These are phyloP conservation scores for Allium cepa DNA, from an alignment of 106 monocot genomes.

Conservation along the genomic window DNA sequence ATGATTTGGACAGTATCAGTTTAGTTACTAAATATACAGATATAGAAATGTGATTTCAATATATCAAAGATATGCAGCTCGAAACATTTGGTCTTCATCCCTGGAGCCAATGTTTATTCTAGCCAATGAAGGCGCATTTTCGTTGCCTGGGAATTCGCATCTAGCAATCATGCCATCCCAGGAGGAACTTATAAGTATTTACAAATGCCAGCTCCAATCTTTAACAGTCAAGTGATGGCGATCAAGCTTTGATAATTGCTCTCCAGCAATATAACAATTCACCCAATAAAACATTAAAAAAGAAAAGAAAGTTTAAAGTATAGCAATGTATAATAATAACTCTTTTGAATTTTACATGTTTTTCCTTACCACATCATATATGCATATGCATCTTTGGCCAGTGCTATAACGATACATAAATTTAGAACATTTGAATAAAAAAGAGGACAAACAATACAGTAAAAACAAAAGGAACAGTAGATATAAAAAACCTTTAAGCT, in stretches of 20 bases:
- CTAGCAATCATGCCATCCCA: constrained; percentile 64
- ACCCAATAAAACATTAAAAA: background rate
- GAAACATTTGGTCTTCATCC: constrained; percentile 1
- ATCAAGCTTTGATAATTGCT: constrained; percentile 43
- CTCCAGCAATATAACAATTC: constrained; percentile 47
- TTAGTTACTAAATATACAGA: no score
- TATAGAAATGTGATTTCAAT: no score
- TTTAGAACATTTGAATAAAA: background rate
- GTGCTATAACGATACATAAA: constrained; percentile 42
- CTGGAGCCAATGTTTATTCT: background rate
- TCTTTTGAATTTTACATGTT: background rate
- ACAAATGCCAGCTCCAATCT: constrained; percentile 87
- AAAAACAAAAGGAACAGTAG: constrained; percentile 1
- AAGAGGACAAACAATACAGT: background rate
- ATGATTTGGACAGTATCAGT: no score
- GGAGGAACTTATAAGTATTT: constrained; percentile 54
- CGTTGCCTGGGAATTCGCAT: constrained; percentile 51
- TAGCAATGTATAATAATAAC: background rate
- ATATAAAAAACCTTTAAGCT: constrained; percentile 28
- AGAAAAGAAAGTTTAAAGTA: background rate
- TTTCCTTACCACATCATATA: constrained; percentile 65
- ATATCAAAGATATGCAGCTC: constrained; percentile 1
- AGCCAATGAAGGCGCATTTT: background rate
- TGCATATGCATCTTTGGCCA: constrained; percentile 87
- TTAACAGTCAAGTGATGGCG: constrained; percentile 43